phyloP scores from a whole-genome alignment of 345 rosid species.

The Reutealis trisperma region DNA sequence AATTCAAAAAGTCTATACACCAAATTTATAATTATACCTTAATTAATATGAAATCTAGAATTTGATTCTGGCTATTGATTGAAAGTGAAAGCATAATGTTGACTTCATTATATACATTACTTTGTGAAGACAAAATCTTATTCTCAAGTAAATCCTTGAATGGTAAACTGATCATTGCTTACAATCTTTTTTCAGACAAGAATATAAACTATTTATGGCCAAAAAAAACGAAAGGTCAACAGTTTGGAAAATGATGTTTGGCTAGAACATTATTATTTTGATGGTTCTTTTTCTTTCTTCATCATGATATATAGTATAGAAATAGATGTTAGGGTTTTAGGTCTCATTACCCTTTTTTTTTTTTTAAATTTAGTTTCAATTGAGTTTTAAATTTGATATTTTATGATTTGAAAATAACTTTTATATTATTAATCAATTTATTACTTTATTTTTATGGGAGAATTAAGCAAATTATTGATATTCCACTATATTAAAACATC shows the following conservation, averaged over 20 bases:
- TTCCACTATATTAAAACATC: too few relatives aligned
- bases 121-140: background rate
- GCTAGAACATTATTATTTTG: background rate
- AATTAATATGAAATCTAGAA: background rate
- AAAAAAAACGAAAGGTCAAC: background rate
- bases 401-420: too few relatives aligned
- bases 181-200: background rate
- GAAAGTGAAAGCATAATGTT: background rate
- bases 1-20: too few relatives aligned
- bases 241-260: background rate
- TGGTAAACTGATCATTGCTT: background rate
- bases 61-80: conserved; percentile 1
- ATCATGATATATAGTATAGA: background rate
- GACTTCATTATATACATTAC: background rate
- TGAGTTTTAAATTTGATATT: too few relatives aligned
- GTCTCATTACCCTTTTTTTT: too few relatives aligned
- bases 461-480: too few relatives aligned
- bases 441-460: too few relatives aligned
- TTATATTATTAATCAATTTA: too few relatives aligned
- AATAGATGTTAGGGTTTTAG: background rate
- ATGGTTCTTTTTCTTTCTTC: background rate
- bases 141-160: background rate
- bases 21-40: too few relatives aligned
- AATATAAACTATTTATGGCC: background rate
- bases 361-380: too few relatives aligned